Conservation (phyloP, 2,329 filamentous ascomycete species). For the Shiraia bambusicola region DNA sequence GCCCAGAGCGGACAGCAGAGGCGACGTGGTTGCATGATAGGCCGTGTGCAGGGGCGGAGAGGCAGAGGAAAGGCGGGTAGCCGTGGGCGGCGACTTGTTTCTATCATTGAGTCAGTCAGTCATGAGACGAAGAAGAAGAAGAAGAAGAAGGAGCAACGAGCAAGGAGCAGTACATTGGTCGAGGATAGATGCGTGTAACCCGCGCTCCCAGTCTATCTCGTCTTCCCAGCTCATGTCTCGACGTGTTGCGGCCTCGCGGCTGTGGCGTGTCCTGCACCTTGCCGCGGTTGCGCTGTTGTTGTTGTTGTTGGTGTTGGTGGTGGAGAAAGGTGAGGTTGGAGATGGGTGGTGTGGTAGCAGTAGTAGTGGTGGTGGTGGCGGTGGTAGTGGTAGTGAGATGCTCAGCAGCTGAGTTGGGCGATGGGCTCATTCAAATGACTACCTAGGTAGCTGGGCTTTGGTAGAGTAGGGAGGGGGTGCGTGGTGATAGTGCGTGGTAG, state of each 20-base stretch:
- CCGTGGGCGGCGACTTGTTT: conserved; percentile 41
- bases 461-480: conserved; percentile 8
- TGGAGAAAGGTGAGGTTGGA: conserved; percentile 40
- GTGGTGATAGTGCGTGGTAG: conserved; percentile 11
- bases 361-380: too few species aligned
- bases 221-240: conserved; percentile 47
- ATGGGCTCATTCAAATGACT: conserved; percentile 46
- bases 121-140: conserved; percentile 5
- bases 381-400: too few species aligned
- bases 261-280: conserved; percentile 40
- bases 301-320: conserved; percentile 23
- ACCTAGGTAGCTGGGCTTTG: conserved; percentile 17
- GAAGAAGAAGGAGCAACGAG: conserved; percentile 7
- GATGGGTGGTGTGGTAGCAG: too few species aligned
- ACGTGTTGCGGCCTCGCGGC: conserved; percentile 40
- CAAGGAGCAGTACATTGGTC: conserved; percentile 46
- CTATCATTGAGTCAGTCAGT: conserved; percentile 20
- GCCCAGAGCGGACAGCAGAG: conserved; percentile 43
- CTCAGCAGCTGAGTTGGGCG: conserved; percentile 40
- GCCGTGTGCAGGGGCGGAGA: conserved; percentile 30
- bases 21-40: conserved; percentile 44
- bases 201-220: conserved; percentile 41
- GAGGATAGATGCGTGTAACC: conserved; percentile 45
- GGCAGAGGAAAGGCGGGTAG: conserved; percentile 38
- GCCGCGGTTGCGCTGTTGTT: conserved; percentile 34